Conservation (phyloP, 768 basidiomycete genomes). For the Trametes maxima region DNA sequence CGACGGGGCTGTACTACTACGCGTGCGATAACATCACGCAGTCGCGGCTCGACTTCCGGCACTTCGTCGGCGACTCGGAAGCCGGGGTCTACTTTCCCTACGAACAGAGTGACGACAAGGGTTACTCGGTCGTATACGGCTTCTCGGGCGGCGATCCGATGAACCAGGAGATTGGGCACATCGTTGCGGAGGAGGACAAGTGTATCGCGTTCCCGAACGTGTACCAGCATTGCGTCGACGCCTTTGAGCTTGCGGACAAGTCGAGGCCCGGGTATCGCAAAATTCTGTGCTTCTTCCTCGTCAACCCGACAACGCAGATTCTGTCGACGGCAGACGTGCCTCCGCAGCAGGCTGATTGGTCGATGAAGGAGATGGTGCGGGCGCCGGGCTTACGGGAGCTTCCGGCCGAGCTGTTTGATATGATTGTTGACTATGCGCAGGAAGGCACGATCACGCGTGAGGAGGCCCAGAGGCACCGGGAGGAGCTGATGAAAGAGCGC, state of each 20-base stretch:
- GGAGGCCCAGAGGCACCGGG: conserved; percentile 19
- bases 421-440: conserved; percentile 11
- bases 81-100: neutral
- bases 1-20: conserved; percentile 30
- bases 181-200: conserved; percentile 33
- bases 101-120: conserved; percentile 5
- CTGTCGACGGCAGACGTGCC: conserved; percentile 37
- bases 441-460: neutral
- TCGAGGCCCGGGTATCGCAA: conserved; percentile 41
- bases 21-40: conserved; percentile 37
- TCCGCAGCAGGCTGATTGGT: conserved; percentile 37
- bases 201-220: conserved; percentile 42
- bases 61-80: conserved; percentile 17
- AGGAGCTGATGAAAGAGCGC: conserved; percentile 26
- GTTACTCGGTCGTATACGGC: conserved; percentile 5
- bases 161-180: conserved; percentile 31
- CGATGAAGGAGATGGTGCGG: neutral
- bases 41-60: conserved; percentile 37
- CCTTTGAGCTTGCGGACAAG: conserved; percentile 37
- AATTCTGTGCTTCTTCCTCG: conserved; percentile 41
- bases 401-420: conserved; percentile 24
- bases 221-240: conserved; percentile 40
- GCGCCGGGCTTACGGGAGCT: conserved; percentile 3
- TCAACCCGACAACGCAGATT: conserved; percentile 37
- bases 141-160: conserved; percentile 12